Conservation (phyloP, 2,329 filamentous ascomycete genomes). For the Sarocladium brachiariae region DNA sequence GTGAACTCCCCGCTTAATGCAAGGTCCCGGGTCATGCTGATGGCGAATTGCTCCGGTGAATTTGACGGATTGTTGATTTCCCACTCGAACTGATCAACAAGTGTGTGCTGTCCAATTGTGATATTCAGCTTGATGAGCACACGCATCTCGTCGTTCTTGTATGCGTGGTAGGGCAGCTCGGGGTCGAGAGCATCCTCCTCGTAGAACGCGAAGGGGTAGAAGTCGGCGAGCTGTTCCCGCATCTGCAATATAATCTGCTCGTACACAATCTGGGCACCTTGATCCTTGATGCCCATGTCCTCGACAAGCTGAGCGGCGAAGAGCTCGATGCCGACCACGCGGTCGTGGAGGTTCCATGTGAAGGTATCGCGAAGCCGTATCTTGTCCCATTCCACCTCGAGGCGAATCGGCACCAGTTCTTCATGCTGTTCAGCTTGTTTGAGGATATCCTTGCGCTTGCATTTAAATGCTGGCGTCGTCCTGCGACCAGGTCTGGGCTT, state of each 20-base stretch:
- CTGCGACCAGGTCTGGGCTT: conserved; percentile 72
- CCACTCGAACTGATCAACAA: conserved; percentile 98
- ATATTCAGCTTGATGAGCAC: conserved; percentile 95
- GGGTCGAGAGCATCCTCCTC: conserved; percentile 88
- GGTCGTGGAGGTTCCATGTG: conserved; percentile 96
- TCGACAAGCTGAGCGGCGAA: conserved; percentile 89
- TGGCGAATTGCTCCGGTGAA: conserved; percentile 89
- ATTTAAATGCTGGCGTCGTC: conserved; percentile 64
- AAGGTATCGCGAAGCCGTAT: conserved; percentile 94
- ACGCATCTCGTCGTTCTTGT: conserved; percentile 99
- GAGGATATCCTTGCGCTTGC: conserved; percentile 71
- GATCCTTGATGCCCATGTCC: conserved; percentile 74
- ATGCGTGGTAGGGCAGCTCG: conserved; percentile 82
- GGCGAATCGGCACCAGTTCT: conserved; percentile 80
- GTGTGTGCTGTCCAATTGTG: conserved; percentile 87
- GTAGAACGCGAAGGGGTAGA: conserved; percentile 84
- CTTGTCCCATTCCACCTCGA: conserved; percentile 95
- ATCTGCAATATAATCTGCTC: conserved; percentile 63
- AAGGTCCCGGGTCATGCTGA: conserved; percentile 81
- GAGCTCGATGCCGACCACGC: conserved; percentile 68
- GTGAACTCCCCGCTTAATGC: conserved; percentile 92
- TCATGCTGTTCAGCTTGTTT: conserved; percentile 86
- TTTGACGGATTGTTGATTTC: conserved; percentile 95
- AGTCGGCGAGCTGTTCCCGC: conserved; percentile 84
- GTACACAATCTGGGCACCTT: conserved; percentile 53